These are phyloP conservation scores for Lasiodiplodia sp. DNA, from an alignment of 2,329 filamentous ascomycete species.

Conservation along the genomic window DNA sequence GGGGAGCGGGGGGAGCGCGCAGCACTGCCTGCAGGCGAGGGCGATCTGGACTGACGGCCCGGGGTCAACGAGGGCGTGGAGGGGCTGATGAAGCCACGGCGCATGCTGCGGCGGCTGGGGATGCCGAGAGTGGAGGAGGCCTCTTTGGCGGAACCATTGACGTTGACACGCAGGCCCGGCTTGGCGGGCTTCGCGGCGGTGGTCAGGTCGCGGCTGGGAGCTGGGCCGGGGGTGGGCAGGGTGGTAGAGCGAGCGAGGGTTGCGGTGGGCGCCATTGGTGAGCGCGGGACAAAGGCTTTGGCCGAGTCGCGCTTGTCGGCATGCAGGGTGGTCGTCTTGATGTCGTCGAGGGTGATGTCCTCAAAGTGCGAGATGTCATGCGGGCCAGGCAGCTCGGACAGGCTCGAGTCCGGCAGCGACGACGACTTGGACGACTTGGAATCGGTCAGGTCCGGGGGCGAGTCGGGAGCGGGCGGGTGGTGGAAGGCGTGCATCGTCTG, in stretches of 20 bases:
- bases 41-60: slow-evolving; percentile 46
- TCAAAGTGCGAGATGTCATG: slow-evolving; percentile 87
- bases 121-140: slow-evolving; percentile 43
- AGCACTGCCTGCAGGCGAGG: slow-evolving; percentile 41
- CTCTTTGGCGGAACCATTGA: slow-evolving; percentile 35
- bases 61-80: slow-evolving; percentile 43
- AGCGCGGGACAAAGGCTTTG: slow-evolving; percentile 25
- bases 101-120: slow-evolving; percentile 45
- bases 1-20: slow-evolving; percentile 41
- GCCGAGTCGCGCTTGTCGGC: slow-evolving; percentile 25
- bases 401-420: slow-evolving; percentile 81
- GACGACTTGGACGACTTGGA: slow-evolving; percentile 93
- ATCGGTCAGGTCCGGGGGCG: slow-evolving; percentile 78
- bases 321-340: slow-evolving; percentile 50
- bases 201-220: slow-evolving; percentile 47
- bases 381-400: slow-evolving; percentile 65
- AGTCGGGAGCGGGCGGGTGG: slow-evolving; percentile 63
- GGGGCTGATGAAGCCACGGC: slow-evolving; percentile 52
- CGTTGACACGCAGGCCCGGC: slow-evolving; percentile 50
- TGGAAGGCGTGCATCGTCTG: slow-evolving; percentile 31
- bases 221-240: neutral
- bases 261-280: slow-evolving; percentile 23
- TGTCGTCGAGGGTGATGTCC: slow-evolving; percentile 86
- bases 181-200: slow-evolving; percentile 46
- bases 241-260: slow-evolving; percentile 16